A percentile compares a stretch with the other conserved stretches of the same genome.
Conservation (phyloP, 306 rosid genomes). For the Begonia fuchsioides region DNA sequence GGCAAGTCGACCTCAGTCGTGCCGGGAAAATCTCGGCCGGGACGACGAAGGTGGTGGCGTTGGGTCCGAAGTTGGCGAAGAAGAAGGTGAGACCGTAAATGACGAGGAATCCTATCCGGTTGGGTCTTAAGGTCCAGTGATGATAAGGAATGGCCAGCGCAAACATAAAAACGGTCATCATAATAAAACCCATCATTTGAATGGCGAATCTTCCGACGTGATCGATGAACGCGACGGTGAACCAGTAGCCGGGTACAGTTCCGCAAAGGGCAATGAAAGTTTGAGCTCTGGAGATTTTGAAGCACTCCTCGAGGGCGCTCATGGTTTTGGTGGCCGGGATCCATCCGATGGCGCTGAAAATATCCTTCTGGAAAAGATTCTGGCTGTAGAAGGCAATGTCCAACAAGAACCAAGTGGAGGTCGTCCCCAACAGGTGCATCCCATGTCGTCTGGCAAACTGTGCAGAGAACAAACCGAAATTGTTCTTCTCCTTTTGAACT, state of each 20-base stretch:
- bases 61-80: slow-evolving; percentile 2
- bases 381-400: slow-evolving; percentile 4
- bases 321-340: not conserved
- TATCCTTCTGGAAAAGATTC: slow-evolving; percentile 10
- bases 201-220: slow-evolving; percentile 3
- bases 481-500: not conserved
- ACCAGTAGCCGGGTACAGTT: slow-evolving; percentile 11
- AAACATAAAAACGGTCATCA: slow-evolving; percentile 2
- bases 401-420: slow-evolving; percentile 7
- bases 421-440: slow-evolving; percentile 2
- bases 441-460: not conserved
- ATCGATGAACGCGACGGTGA: slow-evolving; percentile 6
- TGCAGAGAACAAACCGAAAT: slow-evolving; percentile 4
- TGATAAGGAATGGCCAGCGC: not conserved
- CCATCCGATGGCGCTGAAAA: slow-evolving; percentile 2
- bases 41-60: slow-evolving; percentile 7
- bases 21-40: slow-evolving; percentile 12
- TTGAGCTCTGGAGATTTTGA: slow-evolving; percentile 1
- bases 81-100: slow-evolving; percentile 5
- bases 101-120: not conserved
- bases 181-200: slow-evolving; percentile 10
- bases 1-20: slow-evolving; percentile 8
- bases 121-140: not conserved
- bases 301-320: slow-evolving; percentile 1
- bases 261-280: slow-evolving; percentile 6